Conservation (phyloP, 1,139 yeast species). For the Arxiozyma telluris region DNA sequence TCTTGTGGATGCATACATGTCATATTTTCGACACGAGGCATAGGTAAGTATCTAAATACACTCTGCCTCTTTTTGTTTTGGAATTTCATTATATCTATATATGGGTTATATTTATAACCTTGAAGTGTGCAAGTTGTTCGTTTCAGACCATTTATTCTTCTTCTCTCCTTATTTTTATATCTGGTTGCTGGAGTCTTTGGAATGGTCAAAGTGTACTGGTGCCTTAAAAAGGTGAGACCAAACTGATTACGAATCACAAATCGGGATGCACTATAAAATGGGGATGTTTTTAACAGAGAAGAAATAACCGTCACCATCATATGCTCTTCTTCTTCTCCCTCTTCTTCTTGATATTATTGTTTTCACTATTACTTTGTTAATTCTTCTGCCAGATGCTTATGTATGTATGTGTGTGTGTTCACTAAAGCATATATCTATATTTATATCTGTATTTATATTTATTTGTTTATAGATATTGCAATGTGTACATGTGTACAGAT, state of each 20-base stretch:
- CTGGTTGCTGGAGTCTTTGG: not conserved
- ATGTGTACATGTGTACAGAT: too few species aligned
- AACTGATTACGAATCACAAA: not conserved
- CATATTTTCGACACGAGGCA: conserved; percentile 26
- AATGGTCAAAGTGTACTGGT: conserved; percentile 2
- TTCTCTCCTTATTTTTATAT: not conserved
- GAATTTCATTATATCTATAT: not conserved
- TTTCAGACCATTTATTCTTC: not conserved
- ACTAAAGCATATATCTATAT: not conserved
- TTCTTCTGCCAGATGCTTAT: not conserved
- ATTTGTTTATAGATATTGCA: too few species aligned
- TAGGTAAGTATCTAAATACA: conserved; percentile 18
- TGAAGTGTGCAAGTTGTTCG: conserved; percentile 2
- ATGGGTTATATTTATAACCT: not conserved
- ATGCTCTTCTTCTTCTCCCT: not conserved
- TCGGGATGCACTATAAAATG: not conserved
- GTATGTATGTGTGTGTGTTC: not conserved
- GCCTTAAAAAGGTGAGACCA: not conserved
- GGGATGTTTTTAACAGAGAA: not conserved
- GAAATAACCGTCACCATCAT: conserved; percentile 2
- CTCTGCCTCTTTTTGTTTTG: not conserved
- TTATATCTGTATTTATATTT: too few species aligned
- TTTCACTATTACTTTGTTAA: too few species aligned
- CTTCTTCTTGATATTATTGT: not conserved
- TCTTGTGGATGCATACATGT: conserved; percentile 18